These are phyloP conservation scores for Mycena haematopus DNA, from an alignment of 768 basidiomycete species.

Conservation along the genomic window DNA sequence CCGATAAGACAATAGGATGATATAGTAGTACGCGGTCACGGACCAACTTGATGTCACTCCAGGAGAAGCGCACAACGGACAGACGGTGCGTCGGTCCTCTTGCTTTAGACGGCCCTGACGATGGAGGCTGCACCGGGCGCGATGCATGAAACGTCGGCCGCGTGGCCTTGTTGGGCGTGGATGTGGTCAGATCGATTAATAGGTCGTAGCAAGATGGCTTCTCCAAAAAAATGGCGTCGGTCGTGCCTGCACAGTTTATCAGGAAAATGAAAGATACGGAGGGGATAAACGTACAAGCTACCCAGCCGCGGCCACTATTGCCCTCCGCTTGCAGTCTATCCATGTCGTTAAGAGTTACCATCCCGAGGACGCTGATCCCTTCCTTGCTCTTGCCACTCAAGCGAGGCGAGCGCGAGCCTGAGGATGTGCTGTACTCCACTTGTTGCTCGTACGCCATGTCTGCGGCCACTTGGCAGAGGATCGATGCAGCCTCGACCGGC, in stretches of 20 bases:
- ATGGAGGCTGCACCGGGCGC: slow-evolving; percentile 47
- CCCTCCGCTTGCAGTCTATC: slow-evolving; percentile 65
- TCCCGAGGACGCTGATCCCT: slow-evolving; percentile 74
- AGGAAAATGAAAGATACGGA: slow-evolving; percentile 6
- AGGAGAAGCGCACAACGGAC: slow-evolving; percentile 73
- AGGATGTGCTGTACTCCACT: slow-evolving; percentile 36
- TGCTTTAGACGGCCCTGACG: slow-evolving; percentile 32
- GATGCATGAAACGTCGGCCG: slow-evolving; percentile 73
- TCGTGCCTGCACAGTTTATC: slow-evolving; percentile 57
- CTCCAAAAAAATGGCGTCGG: slow-evolving; percentile 85
- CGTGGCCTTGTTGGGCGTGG: slow-evolving; percentile 62
- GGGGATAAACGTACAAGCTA: slow-evolving; percentile 64
- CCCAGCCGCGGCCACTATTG: slow-evolving; percentile 73
- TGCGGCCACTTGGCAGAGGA: slow-evolving; percentile 73
- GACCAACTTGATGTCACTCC: slow-evolving; percentile 73
- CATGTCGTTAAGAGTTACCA: slow-evolving; percentile 80
- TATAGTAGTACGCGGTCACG: neutral
- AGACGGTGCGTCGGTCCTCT: slow-evolving; percentile 59
- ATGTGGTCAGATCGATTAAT: slow-evolving; percentile 78
- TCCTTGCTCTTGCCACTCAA: slow-evolving; percentile 52
- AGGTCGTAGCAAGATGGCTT: slow-evolving; percentile 82
- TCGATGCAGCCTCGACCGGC: slow-evolving; percentile 80
- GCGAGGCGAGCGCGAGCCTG: slow-evolving; percentile 31
- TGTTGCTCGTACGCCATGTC: slow-evolving; percentile 56
- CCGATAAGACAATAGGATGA: slow-evolving; percentile 3